Percentiles rank a stretch among this genome's conserved stretches.
These are phyloP conservation scores for Xylariaceae sp. DNA, from an alignment of 2,329 filamentous ascomycete genomes.

Conservation along the genomic window DNA sequence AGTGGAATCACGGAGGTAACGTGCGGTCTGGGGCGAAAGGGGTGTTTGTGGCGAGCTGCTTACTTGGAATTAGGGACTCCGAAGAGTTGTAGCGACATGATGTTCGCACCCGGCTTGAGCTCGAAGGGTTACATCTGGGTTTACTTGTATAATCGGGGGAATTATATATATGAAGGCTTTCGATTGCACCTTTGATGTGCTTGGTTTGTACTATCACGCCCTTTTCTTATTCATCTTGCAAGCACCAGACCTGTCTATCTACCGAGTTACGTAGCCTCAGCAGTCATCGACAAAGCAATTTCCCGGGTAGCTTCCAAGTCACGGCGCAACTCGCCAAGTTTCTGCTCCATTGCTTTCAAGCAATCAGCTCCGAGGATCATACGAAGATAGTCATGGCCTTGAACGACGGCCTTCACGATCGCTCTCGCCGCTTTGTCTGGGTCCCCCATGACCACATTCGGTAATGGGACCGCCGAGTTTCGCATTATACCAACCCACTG, in stretches of 20 bases:
- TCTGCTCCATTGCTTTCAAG: slow-evolving; percentile 12
- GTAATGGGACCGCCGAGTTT: slow-evolving; percentile 2
- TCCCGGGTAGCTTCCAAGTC: slow-evolving; percentile 21
- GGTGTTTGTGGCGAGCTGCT: too few species aligned
- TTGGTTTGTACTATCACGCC: too few species aligned
- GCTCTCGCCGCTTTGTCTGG: slow-evolving; percentile 19
- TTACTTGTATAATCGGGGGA: too few species aligned
- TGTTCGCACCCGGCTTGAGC: too few species aligned
- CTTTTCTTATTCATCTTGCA: background rate
- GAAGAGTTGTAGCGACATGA: too few species aligned
- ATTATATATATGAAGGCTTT: too few species aligned
- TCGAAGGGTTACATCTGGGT: too few species aligned
- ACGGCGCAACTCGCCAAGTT: slow-evolving; percentile 11
- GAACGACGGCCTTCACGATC: slow-evolving; percentile 19
- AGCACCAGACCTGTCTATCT: background rate
- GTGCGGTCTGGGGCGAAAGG: too few species aligned
- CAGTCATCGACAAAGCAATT: slow-evolving; percentile 11
- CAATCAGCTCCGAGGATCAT: slow-evolving; percentile 20
- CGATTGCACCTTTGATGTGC: too few species aligned
- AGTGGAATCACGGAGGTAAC: too few species aligned
- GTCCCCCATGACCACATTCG: slow-evolving; percentile 15
- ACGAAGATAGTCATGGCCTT: slow-evolving; percentile 21
- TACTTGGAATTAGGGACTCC: too few species aligned
- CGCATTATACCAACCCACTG: slow-evolving; percentile 13
- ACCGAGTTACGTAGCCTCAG: background rate